Conservation (phyloP, 2,329 filamentous ascomycete species). For the Neofusicoccum umdonicola region DNA sequence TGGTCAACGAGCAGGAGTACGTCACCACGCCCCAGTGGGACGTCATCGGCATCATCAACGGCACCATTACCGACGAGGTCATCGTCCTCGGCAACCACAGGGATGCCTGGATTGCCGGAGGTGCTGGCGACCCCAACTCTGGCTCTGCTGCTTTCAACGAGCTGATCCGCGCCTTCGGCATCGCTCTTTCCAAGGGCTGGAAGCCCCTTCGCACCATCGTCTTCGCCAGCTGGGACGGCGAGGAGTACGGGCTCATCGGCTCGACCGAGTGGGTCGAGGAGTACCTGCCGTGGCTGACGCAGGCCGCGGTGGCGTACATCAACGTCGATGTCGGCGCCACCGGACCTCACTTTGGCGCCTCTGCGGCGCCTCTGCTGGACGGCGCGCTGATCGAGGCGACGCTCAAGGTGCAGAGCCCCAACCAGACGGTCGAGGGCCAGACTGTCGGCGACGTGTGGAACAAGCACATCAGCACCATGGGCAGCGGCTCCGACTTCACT, state of each 20-base stretch:
- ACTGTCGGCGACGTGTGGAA: slow-evolving; percentile 65
- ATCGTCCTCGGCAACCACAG: slow-evolving; percentile 89
- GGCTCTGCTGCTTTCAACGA: slow-evolving; percentile 79
- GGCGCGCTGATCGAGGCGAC: slow-evolving; percentile 67
- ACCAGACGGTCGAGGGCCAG: slow-evolving; percentile 68
- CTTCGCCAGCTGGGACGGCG: slow-evolving; percentile 68
- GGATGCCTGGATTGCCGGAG: slow-evolving; percentile 83
- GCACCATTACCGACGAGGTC: slow-evolving; percentile 79
- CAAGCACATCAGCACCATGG: slow-evolving; percentile 55
- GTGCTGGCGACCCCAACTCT: slow-evolving; percentile 78
- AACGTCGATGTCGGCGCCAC: slow-evolving; percentile 77
- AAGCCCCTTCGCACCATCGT: slow-evolving; percentile 86
- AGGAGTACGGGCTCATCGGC: slow-evolving; percentile 81
- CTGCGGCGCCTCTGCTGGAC: slow-evolving; percentile 74
- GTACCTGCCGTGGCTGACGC: slow-evolving; percentile 74
- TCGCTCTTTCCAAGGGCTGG: slow-evolving; percentile 71
- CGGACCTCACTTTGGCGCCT: slow-evolving; percentile 62
- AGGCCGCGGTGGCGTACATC: slow-evolving; percentile 74
- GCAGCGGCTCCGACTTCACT: slow-evolving; percentile 52
- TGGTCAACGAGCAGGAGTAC: slow-evolving; percentile 51
- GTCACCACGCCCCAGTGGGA: slow-evolving; percentile 59
- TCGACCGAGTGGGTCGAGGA: slow-evolving; percentile 94
- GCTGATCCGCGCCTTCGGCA: slow-evolving; percentile 70
- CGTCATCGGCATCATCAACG: slow-evolving; percentile 89
- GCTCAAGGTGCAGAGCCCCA: slow-evolving; percentile 49